These are phyloP conservation scores for Phytophthora lateralis DNA, from an alignment of 352 stramenopile genomes.

Conservation along the genomic window DNA sequence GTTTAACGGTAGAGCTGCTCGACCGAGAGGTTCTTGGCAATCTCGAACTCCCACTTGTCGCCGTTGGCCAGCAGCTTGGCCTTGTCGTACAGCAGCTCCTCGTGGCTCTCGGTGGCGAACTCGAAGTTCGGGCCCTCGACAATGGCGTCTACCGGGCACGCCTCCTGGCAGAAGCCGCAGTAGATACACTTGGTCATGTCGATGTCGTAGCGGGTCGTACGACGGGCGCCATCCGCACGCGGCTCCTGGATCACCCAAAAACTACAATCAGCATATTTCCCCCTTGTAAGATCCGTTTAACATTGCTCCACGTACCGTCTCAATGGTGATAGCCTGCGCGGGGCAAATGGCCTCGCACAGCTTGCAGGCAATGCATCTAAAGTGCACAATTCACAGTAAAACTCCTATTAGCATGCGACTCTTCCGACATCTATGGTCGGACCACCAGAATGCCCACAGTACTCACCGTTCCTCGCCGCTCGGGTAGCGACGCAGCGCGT, in stretches of 20 bases:
- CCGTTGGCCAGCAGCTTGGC: constrained; percentile 99
- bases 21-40: constrained; percentile 98
- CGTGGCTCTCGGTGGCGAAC: constrained; percentile 99
- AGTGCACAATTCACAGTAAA: not conserved
- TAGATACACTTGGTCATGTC: constrained; percentile 99
- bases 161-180: constrained; percentile 96
- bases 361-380: constrained; percentile 99
- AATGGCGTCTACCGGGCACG: constrained; percentile 99
- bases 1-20: constrained; percentile 99
- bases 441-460: constrained; percentile 20
- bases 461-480: constrained; percentile 96
- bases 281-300: constrained; percentile 13
- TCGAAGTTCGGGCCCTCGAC: constrained; percentile 99
- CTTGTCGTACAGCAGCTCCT: constrained; percentile 99
- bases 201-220: constrained; percentile 99
- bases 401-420: constrained; percentile 1
- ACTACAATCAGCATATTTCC: constrained; percentile 6
- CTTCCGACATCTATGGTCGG: constrained; percentile 1
- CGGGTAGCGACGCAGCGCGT: constrained; percentile 98
- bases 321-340: constrained; percentile 99
- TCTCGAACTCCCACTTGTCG: constrained; percentile 99
- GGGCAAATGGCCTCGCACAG: constrained; percentile 99
- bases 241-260: constrained; percentile 70
- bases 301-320: constrained; percentile 74
- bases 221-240: constrained; percentile 96